Evolutionary conservation across 805 yeast genomes (phyloP).

Genomic region (Cyberlindnera mrakii): DNA sequence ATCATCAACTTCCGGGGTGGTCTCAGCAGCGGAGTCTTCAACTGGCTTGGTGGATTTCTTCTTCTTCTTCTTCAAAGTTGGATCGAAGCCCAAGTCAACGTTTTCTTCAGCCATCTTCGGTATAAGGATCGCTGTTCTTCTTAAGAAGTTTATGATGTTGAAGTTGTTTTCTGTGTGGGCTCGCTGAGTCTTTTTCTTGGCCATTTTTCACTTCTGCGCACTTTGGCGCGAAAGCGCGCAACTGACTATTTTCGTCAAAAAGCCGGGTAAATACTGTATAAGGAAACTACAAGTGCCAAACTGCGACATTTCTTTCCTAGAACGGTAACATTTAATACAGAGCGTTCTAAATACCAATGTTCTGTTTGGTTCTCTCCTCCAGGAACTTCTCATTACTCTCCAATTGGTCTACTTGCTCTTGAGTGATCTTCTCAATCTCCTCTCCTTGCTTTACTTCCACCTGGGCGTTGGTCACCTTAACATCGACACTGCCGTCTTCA

Average conservation of each 20-base stretch:
- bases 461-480: conserved; percentile 22
- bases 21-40: conserved; percentile 29
- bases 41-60: conserved; percentile 48
- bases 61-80: conserved; percentile 74
- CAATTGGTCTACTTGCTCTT: conserved; percentile 37
- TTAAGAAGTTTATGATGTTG: neutral
- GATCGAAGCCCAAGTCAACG: conserved; percentile 55
- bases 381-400: conserved; percentile 28
- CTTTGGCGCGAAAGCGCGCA: neutral
- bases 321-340: neutral
- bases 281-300: no score
- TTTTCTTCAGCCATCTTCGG: conserved; percentile 9
- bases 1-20: conserved; percentile 44
- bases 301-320: neutral
- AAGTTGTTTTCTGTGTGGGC: neutral
- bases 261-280: neutral
- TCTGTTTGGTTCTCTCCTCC: conserved; percentile 23
- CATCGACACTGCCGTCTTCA: conserved; percentile 34
- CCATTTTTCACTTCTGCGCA: neutral
- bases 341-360: conserved; percentile 11
- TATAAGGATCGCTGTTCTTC: neutral
- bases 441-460: conserved; percentile 42
- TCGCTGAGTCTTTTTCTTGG: neutral
- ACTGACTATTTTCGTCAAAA: neutral
- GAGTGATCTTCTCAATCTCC: conserved; percentile 43